A percentile compares a stretch with the other conserved stretches of the same genome.
Conservation (phyloP, 805 yeast species). For the Ogataea paraovalis region DNA sequence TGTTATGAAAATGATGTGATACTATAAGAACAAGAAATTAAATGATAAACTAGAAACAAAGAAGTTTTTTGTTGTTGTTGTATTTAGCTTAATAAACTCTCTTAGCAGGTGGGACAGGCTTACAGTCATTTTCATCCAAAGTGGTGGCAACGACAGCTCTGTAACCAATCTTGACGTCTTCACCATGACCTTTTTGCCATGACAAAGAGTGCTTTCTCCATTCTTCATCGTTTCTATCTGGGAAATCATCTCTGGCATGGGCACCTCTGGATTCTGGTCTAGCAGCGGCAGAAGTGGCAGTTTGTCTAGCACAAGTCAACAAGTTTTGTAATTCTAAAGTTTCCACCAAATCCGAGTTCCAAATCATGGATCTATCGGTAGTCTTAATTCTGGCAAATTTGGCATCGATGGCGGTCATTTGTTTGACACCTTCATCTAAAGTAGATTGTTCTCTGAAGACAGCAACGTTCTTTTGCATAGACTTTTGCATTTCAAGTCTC, state of each 20-base stretch:
- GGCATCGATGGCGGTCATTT: conserved; percentile 71
- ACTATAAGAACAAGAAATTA: background rate
- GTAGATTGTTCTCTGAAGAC: conserved; percentile 94
- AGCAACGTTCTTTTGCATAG: conserved; percentile 96
- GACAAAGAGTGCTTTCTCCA: conserved; percentile 98
- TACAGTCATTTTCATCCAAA: conserved; percentile 88
- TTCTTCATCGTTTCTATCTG: conserved; percentile 89
- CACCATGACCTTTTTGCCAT: conserved; percentile 77
- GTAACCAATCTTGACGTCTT: conserved; percentile 69
- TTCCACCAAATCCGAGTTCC: conserved; percentile 97
- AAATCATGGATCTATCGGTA: conserved; percentile 94
- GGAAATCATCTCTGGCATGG: conserved; percentile 97
- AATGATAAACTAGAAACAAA: background rate
- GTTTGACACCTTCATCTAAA: conserved; percentile 84
- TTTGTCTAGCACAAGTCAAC: conserved; percentile 95
- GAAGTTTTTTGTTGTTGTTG: conserved; percentile 1
- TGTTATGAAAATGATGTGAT: background rate
- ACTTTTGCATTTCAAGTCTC: conserved; percentile 88
- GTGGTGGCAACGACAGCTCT: conserved; percentile 81
- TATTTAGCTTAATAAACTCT: conserved; percentile 82
- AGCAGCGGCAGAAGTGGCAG: conserved; percentile 89
- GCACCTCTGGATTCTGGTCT: conserved; percentile 99
- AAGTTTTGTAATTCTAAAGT: conserved; percentile 94
- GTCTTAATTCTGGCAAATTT: conserved; percentile 74
- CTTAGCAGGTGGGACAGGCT: conserved; percentile 93